Evolutionary conservation across 495 filamentous ascomycete species (phyloP).

Genomic region (Penicillium angulare): DNA sequence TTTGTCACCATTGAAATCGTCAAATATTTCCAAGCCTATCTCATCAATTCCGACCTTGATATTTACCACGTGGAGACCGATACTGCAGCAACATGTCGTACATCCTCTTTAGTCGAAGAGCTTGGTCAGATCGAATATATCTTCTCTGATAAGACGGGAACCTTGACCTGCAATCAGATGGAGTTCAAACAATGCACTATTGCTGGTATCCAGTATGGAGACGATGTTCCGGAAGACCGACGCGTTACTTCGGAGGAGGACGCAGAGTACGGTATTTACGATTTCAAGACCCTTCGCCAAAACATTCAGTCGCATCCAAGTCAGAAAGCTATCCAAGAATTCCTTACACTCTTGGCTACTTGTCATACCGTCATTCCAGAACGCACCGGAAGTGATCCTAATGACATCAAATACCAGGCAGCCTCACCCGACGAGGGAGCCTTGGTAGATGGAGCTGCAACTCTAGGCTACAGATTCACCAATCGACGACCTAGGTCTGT

Average conservation of each 20-base stretch:
- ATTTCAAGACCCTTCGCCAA: conserved; percentile 73
- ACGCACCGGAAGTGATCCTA: conserved; percentile 66
- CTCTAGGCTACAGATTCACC: conserved; percentile 83
- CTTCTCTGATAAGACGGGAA: conserved; percentile 98
- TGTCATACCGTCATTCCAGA: conserved; percentile 99
- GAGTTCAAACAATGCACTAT: conserved; percentile 96
- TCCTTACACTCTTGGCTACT: conserved; percentile 81
- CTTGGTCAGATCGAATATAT: conserved; percentile 98
- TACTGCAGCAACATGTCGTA: conserved; percentile 92
- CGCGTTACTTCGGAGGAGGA: conserved; percentile 69
- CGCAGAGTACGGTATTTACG: conserved; percentile 77
- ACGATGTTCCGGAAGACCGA: conserved; percentile 89
- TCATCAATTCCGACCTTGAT: conserved; percentile 96
- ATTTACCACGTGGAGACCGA: conserved; percentile 97
- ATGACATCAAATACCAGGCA: conserved; percentile 93
- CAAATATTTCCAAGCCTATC: conserved; percentile 95
- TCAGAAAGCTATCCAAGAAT: conserved; percentile 76
- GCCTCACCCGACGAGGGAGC: conserved; percentile 98
- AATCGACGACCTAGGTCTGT: conserved; percentile 87
- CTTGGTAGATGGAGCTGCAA: conserved; percentile 85
- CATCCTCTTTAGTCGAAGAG: conserved; percentile 95
- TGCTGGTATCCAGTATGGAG: conserved; percentile 88
- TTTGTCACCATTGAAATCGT: conserved; percentile 98
- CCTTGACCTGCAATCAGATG: conserved; percentile 99
- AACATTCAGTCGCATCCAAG: conserved; percentile 72